These are phyloP conservation scores for Monosporascus sp. DNA, from an alignment of 2,329 filamentous ascomycete species.

Conservation along the genomic window DNA sequence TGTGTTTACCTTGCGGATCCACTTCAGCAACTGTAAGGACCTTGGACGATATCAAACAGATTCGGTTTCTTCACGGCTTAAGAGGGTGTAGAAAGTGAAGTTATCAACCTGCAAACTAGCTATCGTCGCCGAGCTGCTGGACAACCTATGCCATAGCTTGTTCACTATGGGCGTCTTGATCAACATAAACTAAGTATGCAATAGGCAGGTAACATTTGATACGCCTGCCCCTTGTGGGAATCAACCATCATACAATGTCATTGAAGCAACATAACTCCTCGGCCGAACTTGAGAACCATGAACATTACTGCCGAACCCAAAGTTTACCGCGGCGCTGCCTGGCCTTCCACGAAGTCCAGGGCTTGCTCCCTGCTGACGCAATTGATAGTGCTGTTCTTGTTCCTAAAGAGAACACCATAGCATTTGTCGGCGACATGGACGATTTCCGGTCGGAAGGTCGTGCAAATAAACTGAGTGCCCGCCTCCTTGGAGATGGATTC, in stretches of 20 bases:
- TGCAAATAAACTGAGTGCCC: conserved; percentile 88
- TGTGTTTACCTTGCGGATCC: no score
- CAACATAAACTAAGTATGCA: background rate
- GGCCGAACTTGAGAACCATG: background rate
- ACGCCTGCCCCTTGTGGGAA: background rate
- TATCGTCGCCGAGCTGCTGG: no score
- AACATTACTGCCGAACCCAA: conserved; percentile 3
- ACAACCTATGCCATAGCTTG: background rate
- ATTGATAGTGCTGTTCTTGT: conserved; percentile 92
- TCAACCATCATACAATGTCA: background rate
- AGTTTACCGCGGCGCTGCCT: conserved; percentile 40
- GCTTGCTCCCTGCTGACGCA: conserved; percentile 84
- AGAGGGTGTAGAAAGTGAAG: no score
- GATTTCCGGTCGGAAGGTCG: conserved; percentile 96
- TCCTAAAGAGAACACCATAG: conserved; percentile 90
- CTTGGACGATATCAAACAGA: no score
- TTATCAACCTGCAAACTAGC: no score
- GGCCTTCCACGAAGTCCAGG: conserved; percentile 89
- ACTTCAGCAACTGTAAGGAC: no score
- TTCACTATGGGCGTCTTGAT: background rate
- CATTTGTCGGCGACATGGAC: conserved; percentile 93
- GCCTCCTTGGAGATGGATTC: conserved; percentile 67
- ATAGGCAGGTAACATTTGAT: background rate
- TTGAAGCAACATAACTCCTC: conserved; percentile 8
- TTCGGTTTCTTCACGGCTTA: no score